Evolutionary conservation across 306 rosid genomes (phyloP), one percentile per base, ranked within the genome.

Genomic region (Acacia crassicarpa): DNA sequence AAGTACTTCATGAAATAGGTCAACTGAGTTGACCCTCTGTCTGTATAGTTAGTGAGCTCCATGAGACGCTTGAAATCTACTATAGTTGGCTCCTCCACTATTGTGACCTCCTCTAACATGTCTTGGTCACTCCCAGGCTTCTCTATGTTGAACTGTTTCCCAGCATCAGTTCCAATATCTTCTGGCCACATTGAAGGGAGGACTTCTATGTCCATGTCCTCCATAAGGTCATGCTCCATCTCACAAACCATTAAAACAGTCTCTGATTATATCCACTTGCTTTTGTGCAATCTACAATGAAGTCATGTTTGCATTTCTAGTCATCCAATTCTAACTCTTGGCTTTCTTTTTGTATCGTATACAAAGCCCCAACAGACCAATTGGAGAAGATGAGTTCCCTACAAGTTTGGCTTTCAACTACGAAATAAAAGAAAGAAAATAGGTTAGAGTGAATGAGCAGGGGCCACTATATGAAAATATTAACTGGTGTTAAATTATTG

Each of bases 181-280:
- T 94, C 98, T n/a, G 98, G 98, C 98, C 98, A 94, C 98, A 94
- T 94, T 6, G 98, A 94, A 79, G 92, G 79, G 32, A 94, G 90
- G 77, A 69, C 85, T 81, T 93, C 98, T 27, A 89, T 83, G 59
- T 88, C 97, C 95, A 90, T 89, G 41, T 90, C 98, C 83, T 92
- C 95, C 62, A 87, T 82, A 22, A 69, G 81, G 59, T 86, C 89
- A 20, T 66, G 80, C 86, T 90, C 98, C 98, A 89, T 90, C 89
- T 92, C 92, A 67, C 88, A 82, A 75, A 85, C 94, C 92, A 91
- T 90, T 78, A 69, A 38, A 41, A 48, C 67, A 56, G 20, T 59
- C 78, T 53, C 78, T 35, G 54, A 85, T 78, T 83, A 72, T 84
- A 86, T 86, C 75, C 89, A 77, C 73, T 22, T 79, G 23, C 53